Conservation (phyloP, 352 stramenopile genomes). For the Phytophthora macrochlamydospora region DNA sequence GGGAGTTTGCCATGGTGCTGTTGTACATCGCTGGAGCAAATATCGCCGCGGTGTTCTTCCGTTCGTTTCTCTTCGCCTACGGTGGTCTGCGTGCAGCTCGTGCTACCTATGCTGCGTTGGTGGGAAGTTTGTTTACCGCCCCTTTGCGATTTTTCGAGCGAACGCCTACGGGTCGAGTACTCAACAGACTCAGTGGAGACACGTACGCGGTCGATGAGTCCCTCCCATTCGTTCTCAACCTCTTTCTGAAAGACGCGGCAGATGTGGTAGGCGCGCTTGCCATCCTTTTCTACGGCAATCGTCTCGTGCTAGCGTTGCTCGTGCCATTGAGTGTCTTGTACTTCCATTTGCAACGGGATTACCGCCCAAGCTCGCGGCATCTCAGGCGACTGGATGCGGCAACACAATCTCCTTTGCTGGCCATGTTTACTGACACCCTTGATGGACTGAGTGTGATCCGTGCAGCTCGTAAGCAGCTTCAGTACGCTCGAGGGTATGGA, state of each 20-base stretch:
- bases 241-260: slow-evolving; percentile 84
- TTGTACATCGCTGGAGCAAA: slow-evolving; percentile 73
- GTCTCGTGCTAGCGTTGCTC: slow-evolving; percentile 74
- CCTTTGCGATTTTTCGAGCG: slow-evolving; percentile 72
- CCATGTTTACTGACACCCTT: slow-evolving; percentile 76
- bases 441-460: slow-evolving; percentile 75
- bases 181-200: slow-evolving; percentile 83
- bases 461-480: slow-evolving; percentile 45
- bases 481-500: slow-evolving; percentile 53
- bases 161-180: slow-evolving; percentile 68
- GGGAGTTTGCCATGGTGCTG: slow-evolving; percentile 60
- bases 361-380: slow-evolving; percentile 78
- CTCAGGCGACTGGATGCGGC: slow-evolving; percentile 70
- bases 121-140: slow-evolving; percentile 56
- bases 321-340: slow-evolving; percentile 75
- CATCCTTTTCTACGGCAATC: slow-evolving; percentile 85
- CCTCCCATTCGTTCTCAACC: slow-evolving; percentile 89
- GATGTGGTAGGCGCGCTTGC: slow-evolving; percentile 73
- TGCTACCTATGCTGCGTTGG: slow-evolving; percentile 60
- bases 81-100: slow-evolving; percentile 76
- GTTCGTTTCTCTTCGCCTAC: slow-evolving; percentile 87
- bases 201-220: slow-evolving; percentile 88
- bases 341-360: slow-evolving; percentile 61
- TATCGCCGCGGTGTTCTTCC: slow-evolving; percentile 66
- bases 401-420: slow-evolving; percentile 77